Percentiles rank a stretch among this genome's conserved stretches.
These are phyloP conservation scores for Phytopythium kandeliae DNA, from an alignment of 352 stramenopile genomes.

Conservation along the genomic window DNA sequence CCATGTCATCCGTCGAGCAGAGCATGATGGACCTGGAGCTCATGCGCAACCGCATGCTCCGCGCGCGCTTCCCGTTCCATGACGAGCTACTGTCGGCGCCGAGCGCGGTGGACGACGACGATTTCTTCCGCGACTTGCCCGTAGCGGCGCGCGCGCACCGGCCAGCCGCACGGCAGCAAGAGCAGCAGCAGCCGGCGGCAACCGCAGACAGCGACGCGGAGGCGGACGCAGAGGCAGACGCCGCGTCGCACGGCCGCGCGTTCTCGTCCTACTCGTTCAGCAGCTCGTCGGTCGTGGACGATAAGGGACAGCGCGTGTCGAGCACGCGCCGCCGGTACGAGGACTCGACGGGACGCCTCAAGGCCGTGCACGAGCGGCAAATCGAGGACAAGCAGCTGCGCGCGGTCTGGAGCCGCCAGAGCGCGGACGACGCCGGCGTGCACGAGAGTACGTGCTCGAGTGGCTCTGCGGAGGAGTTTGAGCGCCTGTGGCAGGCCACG, in stretches of 20 bases:
- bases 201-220: not conserved
- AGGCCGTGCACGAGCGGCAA: conserved; percentile 31
- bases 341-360: conserved; percentile 44
- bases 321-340: conserved; percentile 36
- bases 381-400: conserved; percentile 35
- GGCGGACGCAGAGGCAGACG: not conserved
- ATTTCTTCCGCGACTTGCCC: conserved; percentile 54
- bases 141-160: conserved; percentile 14
- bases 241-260: conserved; percentile 6
- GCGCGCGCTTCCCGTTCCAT: conserved; percentile 14
- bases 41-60: conserved; percentile 23
- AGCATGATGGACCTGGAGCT: conserved; percentile 37
- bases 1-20: conserved; percentile 42
- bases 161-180: conserved; percentile 4
- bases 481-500: conserved; percentile 40
- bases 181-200: not conserved
- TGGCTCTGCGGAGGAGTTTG: conserved; percentile 41
- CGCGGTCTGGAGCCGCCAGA: conserved; percentile 24
- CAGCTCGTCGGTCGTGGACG: conserved; percentile 29
- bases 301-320: conserved; percentile 25
- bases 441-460: conserved; percentile 27
- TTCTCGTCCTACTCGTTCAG: conserved; percentile 49
- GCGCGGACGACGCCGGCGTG: conserved; percentile 23
- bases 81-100: conserved; percentile 18
- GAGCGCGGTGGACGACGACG: conserved; percentile 26